phyloP scores from a whole-genome alignment of 768 basidiomycete species.

The Leccinum fibrillosum region DNA sequence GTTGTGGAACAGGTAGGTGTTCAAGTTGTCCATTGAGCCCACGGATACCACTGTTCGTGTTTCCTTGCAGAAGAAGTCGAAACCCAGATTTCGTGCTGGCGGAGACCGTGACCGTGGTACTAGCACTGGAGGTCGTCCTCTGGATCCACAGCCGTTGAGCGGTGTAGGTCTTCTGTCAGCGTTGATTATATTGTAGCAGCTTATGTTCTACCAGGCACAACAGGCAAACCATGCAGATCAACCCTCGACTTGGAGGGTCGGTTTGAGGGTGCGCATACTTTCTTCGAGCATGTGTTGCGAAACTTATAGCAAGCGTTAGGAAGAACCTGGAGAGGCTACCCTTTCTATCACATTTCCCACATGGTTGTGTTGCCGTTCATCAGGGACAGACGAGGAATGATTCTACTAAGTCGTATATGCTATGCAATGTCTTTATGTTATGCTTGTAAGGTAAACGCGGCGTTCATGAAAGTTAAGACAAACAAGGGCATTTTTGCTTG shows the following conservation, averaged over 20 bases:
- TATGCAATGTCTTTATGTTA: background rate
- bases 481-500: background rate
- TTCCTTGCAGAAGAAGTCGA: too few relatives aligned
- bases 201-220: background rate
- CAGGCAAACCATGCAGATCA: background rate
- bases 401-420: background rate
- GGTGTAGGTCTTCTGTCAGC: background rate
- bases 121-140: background rate
- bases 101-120: background rate
- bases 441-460: too few relatives aligned
- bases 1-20: background rate
- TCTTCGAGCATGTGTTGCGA: background rate
- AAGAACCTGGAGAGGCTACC: background rate
- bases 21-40: too few relatives aligned
- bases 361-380: background rate
- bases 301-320: background rate
- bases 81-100: too few relatives aligned
- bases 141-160: background rate
- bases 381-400: background rate
- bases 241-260: background rate
- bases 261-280: background rate
- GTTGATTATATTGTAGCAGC: background rate
- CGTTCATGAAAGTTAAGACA: too few relatives aligned
- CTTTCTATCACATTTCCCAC: background rate
- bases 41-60: too few relatives aligned